Conservation (phyloP, 305 asterid species). For the Rubia tinctorum region DNA sequence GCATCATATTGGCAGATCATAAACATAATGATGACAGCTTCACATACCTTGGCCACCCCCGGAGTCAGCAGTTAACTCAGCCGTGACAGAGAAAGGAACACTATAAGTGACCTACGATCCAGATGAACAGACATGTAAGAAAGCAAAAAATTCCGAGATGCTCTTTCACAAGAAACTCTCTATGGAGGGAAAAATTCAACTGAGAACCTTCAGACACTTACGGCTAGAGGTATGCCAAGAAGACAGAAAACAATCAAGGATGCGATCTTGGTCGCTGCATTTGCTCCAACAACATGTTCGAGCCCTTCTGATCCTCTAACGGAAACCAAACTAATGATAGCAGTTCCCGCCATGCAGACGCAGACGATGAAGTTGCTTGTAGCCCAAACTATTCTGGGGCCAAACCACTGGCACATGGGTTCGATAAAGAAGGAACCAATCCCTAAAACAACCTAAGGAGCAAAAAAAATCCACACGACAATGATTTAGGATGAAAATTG, state of each 20-base stretch:
- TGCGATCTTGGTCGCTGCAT: conserved; percentile 61
- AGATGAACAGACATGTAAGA: conserved; percentile 11
- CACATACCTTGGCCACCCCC: conserved; percentile 98
- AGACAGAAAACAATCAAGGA: conserved; percentile 84
- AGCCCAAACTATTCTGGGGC: conserved; percentile 93
- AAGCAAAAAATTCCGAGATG: background rate
- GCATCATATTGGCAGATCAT: conserved; percentile 13
- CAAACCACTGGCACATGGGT: conserved; percentile 89
- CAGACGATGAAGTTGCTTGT: conserved; percentile 81
- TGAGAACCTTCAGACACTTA: conserved; percentile 36
- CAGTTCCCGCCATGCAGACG: conserved; percentile 90
- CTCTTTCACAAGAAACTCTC: background rate
- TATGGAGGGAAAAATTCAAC: conserved; percentile 5
- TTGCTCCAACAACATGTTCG: conserved; percentile 81
- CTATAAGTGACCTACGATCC: conserved; percentile 78
- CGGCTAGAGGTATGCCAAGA: conserved; percentile 99
- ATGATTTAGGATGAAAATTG: conserved; percentile 1
- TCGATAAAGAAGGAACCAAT: conserved; percentile 84
- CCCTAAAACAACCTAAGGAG: conserved; percentile 86
- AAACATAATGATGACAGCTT: conserved; percentile 2
- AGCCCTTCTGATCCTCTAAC: conserved; percentile 61
- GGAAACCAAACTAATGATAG: conserved; percentile 68
- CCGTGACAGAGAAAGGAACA: conserved; percentile 94
- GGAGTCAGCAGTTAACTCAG: conserved; percentile 96
- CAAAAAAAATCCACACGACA: background rate